Conservation (phyloP, 140 eudicot species). For the Flaveria floridana region DNA sequence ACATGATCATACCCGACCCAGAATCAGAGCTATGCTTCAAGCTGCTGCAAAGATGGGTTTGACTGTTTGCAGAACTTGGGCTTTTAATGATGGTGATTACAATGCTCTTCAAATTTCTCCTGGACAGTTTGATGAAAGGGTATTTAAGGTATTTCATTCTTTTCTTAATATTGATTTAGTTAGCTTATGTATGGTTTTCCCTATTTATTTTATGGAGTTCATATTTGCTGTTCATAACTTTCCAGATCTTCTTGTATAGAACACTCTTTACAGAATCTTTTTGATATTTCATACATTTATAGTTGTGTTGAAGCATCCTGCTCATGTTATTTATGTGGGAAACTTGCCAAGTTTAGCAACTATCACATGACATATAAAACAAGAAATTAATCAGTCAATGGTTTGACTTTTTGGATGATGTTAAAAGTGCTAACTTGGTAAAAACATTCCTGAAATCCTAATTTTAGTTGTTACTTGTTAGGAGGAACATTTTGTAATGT, state of each 20-base stretch:
- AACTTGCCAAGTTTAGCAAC: constrained; percentile 17
- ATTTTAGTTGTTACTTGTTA: constrained; percentile 21
- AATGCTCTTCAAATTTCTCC: constrained; percentile 89
- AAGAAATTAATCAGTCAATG: not conserved
- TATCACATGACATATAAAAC: not conserved
- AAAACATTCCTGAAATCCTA: constrained; percentile 12
- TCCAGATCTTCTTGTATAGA: constrained; percentile 22
- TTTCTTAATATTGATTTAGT: not conserved
- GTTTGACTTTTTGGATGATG: constrained; percentile 12
- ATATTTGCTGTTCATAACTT: constrained; percentile 8
- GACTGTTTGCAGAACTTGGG: constrained; percentile 98
- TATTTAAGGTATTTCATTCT: constrained; percentile 50
- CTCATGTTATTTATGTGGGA: constrained; percentile 19
- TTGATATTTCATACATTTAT: too few species aligned
- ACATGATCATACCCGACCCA: constrained; percentile 48
- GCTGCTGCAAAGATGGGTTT: constrained; percentile 86
- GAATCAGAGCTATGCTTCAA: constrained; percentile 62
- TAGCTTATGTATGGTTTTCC: not conserved
- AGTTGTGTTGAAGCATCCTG: not conserved
- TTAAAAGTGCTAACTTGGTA: constrained; percentile 15
- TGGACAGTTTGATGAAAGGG: constrained; percentile 74
- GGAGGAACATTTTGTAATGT: constrained; percentile 21
- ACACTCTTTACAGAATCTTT: not conserved
- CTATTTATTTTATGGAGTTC: not conserved
- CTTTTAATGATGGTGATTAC: constrained; percentile 88